phyloP scores from a whole-genome alignment of 169 alveolate genomes.

The Plasmodium knowlesi region DNA sequence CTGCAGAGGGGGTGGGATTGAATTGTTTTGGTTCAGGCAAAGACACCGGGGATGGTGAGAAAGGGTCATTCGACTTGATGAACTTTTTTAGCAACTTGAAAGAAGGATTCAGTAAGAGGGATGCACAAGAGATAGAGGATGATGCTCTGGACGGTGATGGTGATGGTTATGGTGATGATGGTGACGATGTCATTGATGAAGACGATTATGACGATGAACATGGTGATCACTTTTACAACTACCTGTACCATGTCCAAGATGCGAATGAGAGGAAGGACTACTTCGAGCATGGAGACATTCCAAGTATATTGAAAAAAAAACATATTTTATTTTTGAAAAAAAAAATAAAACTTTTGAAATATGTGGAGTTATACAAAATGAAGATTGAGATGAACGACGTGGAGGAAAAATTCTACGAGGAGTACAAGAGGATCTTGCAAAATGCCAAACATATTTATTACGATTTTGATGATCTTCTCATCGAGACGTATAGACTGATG shows the following conservation, averaged over 20 bases:
- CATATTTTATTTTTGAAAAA: conserved; percentile 53
- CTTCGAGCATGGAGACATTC: not conserved
- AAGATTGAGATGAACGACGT: conserved; percentile 38
- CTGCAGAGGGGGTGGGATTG: not conserved
- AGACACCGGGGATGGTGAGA: not conserved
- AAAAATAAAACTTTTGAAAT: conserved; percentile 43
- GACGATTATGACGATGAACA: not conserved
- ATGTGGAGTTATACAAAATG: conserved; percentile 26
- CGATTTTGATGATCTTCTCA: conserved; percentile 80
- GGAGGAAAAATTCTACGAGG: conserved; percentile 38
- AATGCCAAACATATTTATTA: conserved; percentile 69
- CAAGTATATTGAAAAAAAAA: conserved; percentile 26
- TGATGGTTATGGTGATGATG: not conserved
- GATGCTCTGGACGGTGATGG: not conserved
- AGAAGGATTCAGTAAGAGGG: not conserved
- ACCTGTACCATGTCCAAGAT: conserved; percentile 12
- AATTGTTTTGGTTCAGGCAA: not conserved
- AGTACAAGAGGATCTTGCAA: conserved; percentile 63
- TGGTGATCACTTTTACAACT: conserved; percentile 28
- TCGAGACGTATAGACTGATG: conserved; percentile 72
- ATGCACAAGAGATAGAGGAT: conserved; percentile 17
- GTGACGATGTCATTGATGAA: not conserved
- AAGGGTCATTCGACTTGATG: not conserved
- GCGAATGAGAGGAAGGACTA: not conserved
- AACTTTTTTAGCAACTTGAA: conserved; percentile 11